These are phyloP conservation scores for Neurospora tetrasperma DNA, from an alignment of 495 filamentous ascomycete species.

Conservation along the genomic window DNA sequence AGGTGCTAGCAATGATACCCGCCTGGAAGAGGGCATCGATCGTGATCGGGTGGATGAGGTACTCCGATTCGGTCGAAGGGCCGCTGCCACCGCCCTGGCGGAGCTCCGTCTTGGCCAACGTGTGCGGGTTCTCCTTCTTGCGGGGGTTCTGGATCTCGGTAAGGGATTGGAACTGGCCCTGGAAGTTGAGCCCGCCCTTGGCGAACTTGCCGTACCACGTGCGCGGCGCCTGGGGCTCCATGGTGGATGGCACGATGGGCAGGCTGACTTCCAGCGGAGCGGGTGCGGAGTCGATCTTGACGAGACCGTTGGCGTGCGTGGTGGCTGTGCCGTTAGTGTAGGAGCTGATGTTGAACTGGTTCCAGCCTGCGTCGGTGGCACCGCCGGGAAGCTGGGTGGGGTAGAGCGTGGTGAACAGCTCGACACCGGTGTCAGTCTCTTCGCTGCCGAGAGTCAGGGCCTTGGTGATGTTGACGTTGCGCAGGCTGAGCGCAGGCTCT, in stretches of 20 bases:
- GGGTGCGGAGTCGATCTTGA: constrained; percentile 15
- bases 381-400: background rate
- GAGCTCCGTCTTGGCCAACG: constrained; percentile 2
- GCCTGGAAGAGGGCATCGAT: constrained; percentile 32
- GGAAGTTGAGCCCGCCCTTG: constrained; percentile 17
- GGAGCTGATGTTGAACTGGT: constrained; percentile 18
- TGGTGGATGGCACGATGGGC: constrained; percentile 4
- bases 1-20: constrained; percentile 13
- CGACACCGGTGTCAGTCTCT: constrained; percentile 21
- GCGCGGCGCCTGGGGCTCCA: constrained; percentile 18
- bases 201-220: constrained; percentile 16
- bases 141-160: constrained; percentile 9
- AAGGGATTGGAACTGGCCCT: constrained; percentile 19
- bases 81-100: constrained; percentile 16
- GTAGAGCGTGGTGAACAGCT: constrained; percentile 5
- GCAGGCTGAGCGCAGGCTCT: constrained; percentile 3
- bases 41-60: constrained; percentile 28
- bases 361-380: constrained; percentile 15
- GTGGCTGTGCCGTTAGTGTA: constrained; percentile 20
- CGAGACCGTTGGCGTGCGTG: constrained; percentile 21
- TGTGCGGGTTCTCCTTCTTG: background rate
- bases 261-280: background rate
- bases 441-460: constrained; percentile 23
- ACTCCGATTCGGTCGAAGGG: constrained; percentile 16
- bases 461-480: constrained; percentile 24